Percentiles rank a stretch among this genome's conserved stretches.
These are phyloP conservation scores for Trichoderma lentiforme DNA, from an alignment of 2,329 filamentous ascomycete genomes.

Conservation along the genomic window DNA sequence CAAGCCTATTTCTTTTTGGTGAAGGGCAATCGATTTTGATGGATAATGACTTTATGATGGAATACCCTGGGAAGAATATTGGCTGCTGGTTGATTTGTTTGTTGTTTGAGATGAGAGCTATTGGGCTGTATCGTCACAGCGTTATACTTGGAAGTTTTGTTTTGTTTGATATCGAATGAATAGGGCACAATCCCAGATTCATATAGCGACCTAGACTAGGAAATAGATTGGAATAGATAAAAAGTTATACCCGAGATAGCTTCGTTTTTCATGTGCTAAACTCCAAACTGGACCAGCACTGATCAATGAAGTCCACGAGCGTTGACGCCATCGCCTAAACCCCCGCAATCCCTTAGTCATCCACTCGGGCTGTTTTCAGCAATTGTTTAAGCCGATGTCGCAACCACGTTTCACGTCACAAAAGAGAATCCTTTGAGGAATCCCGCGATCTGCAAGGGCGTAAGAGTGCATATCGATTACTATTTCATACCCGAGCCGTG, in stretches of 20 bases:
- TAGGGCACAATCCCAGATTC: neutral
- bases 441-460: neutral
- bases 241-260: neutral
- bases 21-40: neutral
- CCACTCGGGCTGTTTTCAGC: neutral
- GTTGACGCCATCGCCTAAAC: constrained; percentile 18
- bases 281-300: neutral
- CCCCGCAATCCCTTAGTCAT: constrained; percentile 9
- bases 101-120: neutral
- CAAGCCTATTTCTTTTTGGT: constrained; percentile 30
- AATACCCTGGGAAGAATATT: neutral
- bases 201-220: neutral
- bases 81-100: neutral
- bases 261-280: neutral
- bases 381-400: constrained; percentile 19
- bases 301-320: neutral
- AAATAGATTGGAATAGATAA: neutral
- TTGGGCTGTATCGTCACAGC: neutral
- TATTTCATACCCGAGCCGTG: neutral
- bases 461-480: neutral
- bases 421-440: neutral
- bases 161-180: neutral
- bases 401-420: neutral
- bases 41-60: neutral
- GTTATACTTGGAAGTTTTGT: neutral